Evolutionary conservation across 2,329 filamentous ascomycete species (phyloP).

Genomic region (Beauveria asiatica): DNA sequence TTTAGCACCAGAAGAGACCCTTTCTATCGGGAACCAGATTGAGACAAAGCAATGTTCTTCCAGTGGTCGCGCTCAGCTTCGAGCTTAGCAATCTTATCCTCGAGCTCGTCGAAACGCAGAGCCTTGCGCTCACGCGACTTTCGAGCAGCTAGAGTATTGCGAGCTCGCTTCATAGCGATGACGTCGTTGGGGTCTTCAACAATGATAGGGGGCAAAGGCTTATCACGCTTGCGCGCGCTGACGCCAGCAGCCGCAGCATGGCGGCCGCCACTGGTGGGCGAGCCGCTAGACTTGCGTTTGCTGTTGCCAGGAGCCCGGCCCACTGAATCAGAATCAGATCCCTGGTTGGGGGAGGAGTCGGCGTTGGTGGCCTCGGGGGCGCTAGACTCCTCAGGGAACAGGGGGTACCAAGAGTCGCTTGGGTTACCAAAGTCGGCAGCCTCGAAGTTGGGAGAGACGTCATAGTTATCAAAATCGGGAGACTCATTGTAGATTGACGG

Average conservation of each 20-base stretch:
- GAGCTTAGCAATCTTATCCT: slow-evolving; percentile 63
- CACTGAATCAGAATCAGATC: slow-evolving; percentile 38
- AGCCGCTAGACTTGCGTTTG: slow-evolving; percentile 39
- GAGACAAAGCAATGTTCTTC: slow-evolving; percentile 47
- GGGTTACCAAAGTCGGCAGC: slow-evolving; percentile 43
- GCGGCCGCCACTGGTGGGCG: slow-evolving; percentile 38
- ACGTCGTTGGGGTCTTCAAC: slow-evolving; percentile 66
- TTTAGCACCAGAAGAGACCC: slow-evolving; percentile 11
- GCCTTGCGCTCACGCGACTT: slow-evolving; percentile 88
- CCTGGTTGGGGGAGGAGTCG: slow-evolving; percentile 35
- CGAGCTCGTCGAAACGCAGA: slow-evolving; percentile 63
- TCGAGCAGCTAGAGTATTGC: slow-evolving; percentile 87
- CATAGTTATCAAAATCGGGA: slow-evolving; percentile 64
- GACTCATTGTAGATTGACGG: slow-evolving; percentile 73
- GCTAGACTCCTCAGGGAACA: slow-evolving; percentile 53
- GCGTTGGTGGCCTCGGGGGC: slow-evolving; percentile 19
- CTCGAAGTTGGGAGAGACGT: slow-evolving; percentile 71
- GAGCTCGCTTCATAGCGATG: slow-evolving; percentile 82
- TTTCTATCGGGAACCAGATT: slow-evolving; percentile 26
- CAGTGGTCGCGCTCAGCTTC: slow-evolving; percentile 58
- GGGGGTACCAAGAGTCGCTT: slow-evolving; percentile 58
- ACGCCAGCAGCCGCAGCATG: slow-evolving; percentile 66
- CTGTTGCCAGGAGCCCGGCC: slow-evolving; percentile 32
- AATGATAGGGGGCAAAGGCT: slow-evolving; percentile 70
- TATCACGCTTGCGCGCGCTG: slow-evolving; percentile 65